A percentile compares a stretch with the other conserved stretches of the same genome.
Conservation (phyloP, 2,329 filamentous ascomycete genomes). For the Phymatotrichopsis omnivora region DNA sequence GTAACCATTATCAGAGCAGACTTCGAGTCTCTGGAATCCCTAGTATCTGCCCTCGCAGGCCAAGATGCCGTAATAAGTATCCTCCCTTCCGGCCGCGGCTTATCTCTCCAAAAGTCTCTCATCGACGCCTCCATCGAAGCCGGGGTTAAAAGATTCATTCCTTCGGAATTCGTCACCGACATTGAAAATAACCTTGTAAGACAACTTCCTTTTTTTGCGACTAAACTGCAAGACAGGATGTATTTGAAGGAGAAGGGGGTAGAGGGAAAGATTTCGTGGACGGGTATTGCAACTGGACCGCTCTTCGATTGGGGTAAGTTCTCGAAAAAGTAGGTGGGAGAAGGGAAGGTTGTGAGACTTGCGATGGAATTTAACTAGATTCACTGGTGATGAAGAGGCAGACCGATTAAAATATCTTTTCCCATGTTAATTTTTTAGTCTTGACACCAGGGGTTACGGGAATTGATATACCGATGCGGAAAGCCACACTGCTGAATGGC, state of each 20-base stretch:
- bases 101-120: neutral
- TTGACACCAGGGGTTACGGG: slow-evolving; percentile 37
- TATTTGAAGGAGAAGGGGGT: neutral
- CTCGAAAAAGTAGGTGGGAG: no score
- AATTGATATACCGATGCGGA: slow-evolving; percentile 6
- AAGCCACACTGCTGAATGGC: slow-evolving; percentile 5
- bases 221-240: neutral
- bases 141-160: slow-evolving; percentile 2
- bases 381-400: no score
- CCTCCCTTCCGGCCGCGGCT: neutral
- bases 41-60: neutral
- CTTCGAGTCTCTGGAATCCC: neutral
- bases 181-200: slow-evolving; percentile 18
- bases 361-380: no score
- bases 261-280: neutral
- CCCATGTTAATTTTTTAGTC: slow-evolving; percentile 31
- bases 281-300: slow-evolving; percentile 41
- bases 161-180: neutral
- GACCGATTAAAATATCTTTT: no score
- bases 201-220: slow-evolving; percentile 38
- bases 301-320: slow-evolving; percentile 50
- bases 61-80: neutral
- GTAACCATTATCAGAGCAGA: neutral
- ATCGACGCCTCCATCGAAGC: slow-evolving; percentile 4
- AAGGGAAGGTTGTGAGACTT: no score